A percentile compares a stretch with the other conserved stretches of the same genome.
These are phyloP conservation scores for Epichloe baconii DNA, from an alignment of 2,329 filamentous ascomycete genomes.

Conservation along the genomic window DNA sequence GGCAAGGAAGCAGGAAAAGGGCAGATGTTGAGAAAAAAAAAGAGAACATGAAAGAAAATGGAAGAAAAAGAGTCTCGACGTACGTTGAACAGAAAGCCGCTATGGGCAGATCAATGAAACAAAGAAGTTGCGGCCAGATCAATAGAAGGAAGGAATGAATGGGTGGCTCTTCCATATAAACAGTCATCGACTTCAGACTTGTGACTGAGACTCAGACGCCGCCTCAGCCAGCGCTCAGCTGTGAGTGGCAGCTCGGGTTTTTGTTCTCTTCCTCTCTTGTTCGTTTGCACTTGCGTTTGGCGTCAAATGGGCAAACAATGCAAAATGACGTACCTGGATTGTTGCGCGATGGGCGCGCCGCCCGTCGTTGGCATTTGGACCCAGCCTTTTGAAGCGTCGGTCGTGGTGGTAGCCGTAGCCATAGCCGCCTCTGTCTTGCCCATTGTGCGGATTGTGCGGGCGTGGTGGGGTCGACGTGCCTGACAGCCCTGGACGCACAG, in stretches of 20 bases:
- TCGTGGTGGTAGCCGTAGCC: background rate
- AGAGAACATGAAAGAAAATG: background rate
- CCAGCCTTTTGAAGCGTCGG: background rate
- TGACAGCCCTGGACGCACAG: background rate
- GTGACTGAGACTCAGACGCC: background rate
- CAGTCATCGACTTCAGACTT: background rate
- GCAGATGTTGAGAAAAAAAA: background rate
- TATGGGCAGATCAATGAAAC: background rate
- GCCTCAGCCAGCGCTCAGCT: background rate
- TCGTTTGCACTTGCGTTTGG: background rate
- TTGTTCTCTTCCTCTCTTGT: too few species aligned
- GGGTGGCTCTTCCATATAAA: conserved; percentile 2
- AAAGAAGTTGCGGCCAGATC: background rate
- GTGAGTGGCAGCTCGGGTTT: too few species aligned
- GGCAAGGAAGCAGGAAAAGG: background rate
- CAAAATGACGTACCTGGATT: conserved; percentile 2
- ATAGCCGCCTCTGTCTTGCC: background rate
- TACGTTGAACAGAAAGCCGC: background rate
- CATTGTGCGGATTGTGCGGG: background rate
- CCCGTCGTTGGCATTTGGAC: conserved; percentile 1
- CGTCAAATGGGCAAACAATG: background rate
- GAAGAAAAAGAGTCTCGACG: background rate
- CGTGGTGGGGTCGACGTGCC: conserved; percentile 1
- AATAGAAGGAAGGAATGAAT: conserved; percentile 4
- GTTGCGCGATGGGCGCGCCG: background rate